Evolutionary conservation across 169 alveolate species (phyloP).

Genomic region (Plasmodium ovale): DNA sequence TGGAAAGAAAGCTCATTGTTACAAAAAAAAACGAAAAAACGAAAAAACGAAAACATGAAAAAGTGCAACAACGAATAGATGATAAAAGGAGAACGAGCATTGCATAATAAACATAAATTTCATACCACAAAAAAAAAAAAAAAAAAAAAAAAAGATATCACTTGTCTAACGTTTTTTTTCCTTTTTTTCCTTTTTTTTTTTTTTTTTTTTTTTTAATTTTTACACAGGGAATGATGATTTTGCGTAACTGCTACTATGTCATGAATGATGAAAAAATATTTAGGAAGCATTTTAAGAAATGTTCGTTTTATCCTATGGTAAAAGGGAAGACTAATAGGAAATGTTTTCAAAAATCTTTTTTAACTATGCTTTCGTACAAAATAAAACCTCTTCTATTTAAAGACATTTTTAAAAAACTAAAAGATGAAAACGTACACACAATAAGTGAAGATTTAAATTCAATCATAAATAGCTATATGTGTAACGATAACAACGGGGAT

Average conservation of each 20-base stretch:
- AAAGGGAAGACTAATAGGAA: conserved; percentile 7
- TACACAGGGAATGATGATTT: conserved; percentile 33
- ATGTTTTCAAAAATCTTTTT: not conserved
- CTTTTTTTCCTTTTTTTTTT: not conserved
- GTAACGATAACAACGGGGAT: not conserved
- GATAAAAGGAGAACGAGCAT: no score
- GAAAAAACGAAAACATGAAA: no score
- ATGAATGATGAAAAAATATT: conserved; percentile 18
- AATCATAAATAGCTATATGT: no score
- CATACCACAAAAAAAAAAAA: no score
- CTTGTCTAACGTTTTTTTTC: not conserved
- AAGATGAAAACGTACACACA: not conserved
- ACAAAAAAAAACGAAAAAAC: no score
- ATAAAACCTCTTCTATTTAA: not conserved
- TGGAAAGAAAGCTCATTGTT: no score
- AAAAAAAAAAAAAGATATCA: no score
- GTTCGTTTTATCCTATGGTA: not conserved
- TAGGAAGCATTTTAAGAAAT: conserved; percentile 13
- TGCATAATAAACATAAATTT: no score
- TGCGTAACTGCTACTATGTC: conserved; percentile 17
- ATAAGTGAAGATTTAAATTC: no score
- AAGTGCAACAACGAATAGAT: no score
- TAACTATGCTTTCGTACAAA: not conserved
- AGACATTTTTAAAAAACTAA: not conserved
- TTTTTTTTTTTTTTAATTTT: not conserved